Evolutionary conservation across 2,329 filamentous ascomycete species (phyloP), one percentile per base, ranked within the genome.

Genomic region (Sporothrix brunneoviolacea): DNA sequence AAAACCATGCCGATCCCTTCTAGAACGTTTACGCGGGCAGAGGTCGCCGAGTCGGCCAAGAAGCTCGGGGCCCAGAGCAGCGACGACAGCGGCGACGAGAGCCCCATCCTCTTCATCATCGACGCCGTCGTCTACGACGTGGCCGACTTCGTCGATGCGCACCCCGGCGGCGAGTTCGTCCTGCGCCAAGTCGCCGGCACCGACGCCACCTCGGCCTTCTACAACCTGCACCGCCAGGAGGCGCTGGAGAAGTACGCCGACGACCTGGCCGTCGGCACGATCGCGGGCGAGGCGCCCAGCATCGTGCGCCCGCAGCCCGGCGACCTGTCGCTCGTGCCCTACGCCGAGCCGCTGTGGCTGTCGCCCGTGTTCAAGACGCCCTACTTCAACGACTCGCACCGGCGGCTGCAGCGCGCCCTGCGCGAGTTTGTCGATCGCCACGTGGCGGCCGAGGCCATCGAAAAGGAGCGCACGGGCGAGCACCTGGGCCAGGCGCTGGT

Each of bases 181-280:
- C 79, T 94, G 33, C 76, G 79, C 48, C 88, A 95, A 68, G 80
- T 91, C 42, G 89, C 86, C 27, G 89, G 89, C 55, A 77, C 81
- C 58, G 89, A 95, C 63, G 88, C 88, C 45, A 95, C 89, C 2
- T 71, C 77, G 32, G 85, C 84, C 51, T 95, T 94, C 69, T 95
- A 94, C 79, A 94, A 94, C 72, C 82, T 95, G 48, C 90, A 95
- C 70, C 77, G 89, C 22, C 88, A 95, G 59, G 89, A 95, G 68
- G 87, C 94, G n/a, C 77, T 95, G 10, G 72, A 82, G 54, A 90
- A 90, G 66, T 94, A 94, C 73, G 70, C 76, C 41, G 75, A 79
- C 59, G 74, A 79, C 60, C 77, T 95, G 16, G 84, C 80, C 67
- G 77, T 95, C 59, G 89, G 89, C 61, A 86, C 80, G 13, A 66